Evolutionary conservation across 257 asterid genomes (phyloP).

Genomic region (Handroanthus guayacan): DNA sequence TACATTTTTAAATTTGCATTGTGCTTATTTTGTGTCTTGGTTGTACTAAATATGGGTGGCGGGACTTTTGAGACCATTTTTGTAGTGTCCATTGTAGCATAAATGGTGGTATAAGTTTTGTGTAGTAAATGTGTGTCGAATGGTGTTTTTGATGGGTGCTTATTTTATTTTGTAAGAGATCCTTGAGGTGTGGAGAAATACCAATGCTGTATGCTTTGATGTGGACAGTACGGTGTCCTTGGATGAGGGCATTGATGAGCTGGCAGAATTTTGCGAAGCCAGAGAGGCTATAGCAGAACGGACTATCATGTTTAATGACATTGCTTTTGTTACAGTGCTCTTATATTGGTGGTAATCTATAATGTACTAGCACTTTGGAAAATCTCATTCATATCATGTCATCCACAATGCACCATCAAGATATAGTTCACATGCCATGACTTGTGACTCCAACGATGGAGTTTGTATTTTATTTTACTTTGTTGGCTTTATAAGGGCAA

Average conservation of each 20-base stretch:
- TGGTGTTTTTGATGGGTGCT: conserved; percentile 38
- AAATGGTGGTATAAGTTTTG: neutral
- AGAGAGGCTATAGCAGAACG: conserved; percentile 95
- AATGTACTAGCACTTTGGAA: too few species aligned
- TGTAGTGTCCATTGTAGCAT: too few species aligned
- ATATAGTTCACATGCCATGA: too few species aligned
- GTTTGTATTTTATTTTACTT: conserved; percentile 11
- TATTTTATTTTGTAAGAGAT: conserved; percentile 61
- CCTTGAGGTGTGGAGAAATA: conserved; percentile 73
- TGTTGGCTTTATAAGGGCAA: conserved; percentile 68
- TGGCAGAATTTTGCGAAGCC: conserved; percentile 97
- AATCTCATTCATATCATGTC: neutral
- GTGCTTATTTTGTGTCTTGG: too few species aligned
- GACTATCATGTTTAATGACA: conserved; percentile 71
- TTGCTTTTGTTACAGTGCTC: neutral
- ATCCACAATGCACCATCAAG: neutral
- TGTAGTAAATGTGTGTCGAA: neutral
- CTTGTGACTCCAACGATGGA: too few species aligned
- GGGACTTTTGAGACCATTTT: too few species aligned
- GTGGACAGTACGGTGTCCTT: conserved; percentile 96
- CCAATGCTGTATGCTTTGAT: conserved; percentile 90
- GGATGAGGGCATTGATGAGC: conserved; percentile 98
- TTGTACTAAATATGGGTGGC: too few species aligned
- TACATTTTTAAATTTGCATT: too few species aligned
- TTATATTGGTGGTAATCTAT: too few species aligned